phyloP scores from a whole-genome alignment of 179 eudicot genomes.

The Silene noctiflora region DNA sequence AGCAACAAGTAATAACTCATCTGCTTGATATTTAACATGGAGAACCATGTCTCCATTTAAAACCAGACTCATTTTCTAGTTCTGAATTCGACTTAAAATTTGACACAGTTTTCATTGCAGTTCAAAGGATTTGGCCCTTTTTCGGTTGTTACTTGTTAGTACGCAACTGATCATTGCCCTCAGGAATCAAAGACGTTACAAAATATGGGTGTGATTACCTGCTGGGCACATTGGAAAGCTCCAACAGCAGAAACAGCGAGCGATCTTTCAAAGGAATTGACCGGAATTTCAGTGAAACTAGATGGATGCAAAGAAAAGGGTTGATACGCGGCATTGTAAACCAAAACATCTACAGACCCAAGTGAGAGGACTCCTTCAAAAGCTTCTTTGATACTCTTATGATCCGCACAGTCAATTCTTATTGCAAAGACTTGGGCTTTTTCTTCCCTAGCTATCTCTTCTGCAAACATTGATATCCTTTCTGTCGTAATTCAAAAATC shows the following conservation, averaged over 20 bases:
- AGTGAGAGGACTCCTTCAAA: slow-evolving; percentile 80
- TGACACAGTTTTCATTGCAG: too few relatives aligned
- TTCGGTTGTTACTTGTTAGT: too few relatives aligned
- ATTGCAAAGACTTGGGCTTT: slow-evolving; percentile 81
- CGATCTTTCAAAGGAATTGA: slow-evolving; percentile 61
- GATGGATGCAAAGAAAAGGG: slow-evolving; percentile 39
- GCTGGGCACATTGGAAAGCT: slow-evolving; percentile 83
- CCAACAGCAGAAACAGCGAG: slow-evolving; percentile 74
- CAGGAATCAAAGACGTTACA: too few relatives aligned
- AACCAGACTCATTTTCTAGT: too few relatives aligned
- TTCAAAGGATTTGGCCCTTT: too few relatives aligned
- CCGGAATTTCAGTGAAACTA: slow-evolving; percentile 44
- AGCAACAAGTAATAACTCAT: neutral
- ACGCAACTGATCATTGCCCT: too few relatives aligned
- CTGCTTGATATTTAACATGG: neutral
- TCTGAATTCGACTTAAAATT: too few relatives aligned
- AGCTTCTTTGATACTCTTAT: slow-evolving; percentile 63
- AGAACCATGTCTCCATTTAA: neutral
- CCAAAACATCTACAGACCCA: slow-evolving; percentile 78
- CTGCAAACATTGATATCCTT: slow-evolving; percentile 66
- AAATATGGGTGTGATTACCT: slow-evolving; percentile 32
- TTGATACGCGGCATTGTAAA: slow-evolving; percentile 73
- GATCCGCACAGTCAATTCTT: slow-evolving; percentile 78
- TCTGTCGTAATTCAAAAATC: slow-evolving; percentile 36
- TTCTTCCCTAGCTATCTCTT: slow-evolving; percentile 82